phyloP scores from a whole-genome alignment of 495 filamentous ascomycete genomes.

The Chaetomidium leptoderma region DNA sequence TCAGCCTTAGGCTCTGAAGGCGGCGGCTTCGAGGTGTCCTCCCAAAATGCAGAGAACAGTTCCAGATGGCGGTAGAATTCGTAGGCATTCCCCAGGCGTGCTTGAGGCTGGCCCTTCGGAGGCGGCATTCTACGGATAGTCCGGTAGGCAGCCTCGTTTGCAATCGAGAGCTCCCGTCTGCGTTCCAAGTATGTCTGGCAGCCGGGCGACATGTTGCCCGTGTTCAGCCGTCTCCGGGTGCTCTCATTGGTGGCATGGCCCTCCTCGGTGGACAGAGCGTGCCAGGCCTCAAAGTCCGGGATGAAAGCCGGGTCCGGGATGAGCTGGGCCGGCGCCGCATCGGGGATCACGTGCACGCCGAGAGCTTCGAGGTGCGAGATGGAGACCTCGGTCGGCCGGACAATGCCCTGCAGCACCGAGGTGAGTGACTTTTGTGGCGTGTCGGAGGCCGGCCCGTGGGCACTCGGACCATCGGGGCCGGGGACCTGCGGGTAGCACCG shows the following conservation, averaged over 20 bases:
- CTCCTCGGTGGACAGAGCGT: slow-evolving; percentile 41
- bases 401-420: slow-evolving; percentile 42
- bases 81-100: slow-evolving; percentile 52
- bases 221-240: slow-evolving; percentile 41
- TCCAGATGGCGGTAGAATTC: slow-evolving; percentile 56
- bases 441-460: slow-evolving; percentile 7
- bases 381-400: slow-evolving; percentile 45
- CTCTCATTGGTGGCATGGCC: slow-evolving; percentile 40
- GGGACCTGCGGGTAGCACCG: slow-evolving; percentile 36
- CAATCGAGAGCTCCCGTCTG: slow-evolving; percentile 45
- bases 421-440: slow-evolving; percentile 34
- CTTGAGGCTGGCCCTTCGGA: slow-evolving; percentile 42
- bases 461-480: slow-evolving; percentile 8
- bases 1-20: slow-evolving; percentile 8
- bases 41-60: slow-evolving; percentile 49
- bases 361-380: slow-evolving; percentile 48
- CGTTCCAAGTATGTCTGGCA: slow-evolving; percentile 50
- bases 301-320: slow-evolving; percentile 47
- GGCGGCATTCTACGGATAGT: slow-evolving; percentile 49
- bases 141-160: slow-evolving; percentile 49
- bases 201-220: slow-evolving; percentile 47
- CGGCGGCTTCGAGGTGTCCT: slow-evolving; percentile 44
- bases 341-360: slow-evolving; percentile 44
- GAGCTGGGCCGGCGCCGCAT: slow-evolving; percentile 41
- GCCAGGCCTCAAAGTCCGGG: slow-evolving; percentile 46